These are phyloP conservation scores for Vaccinium myrtillus DNA, from an alignment of 148 eudicot genomes.

Conservation along the genomic window DNA sequence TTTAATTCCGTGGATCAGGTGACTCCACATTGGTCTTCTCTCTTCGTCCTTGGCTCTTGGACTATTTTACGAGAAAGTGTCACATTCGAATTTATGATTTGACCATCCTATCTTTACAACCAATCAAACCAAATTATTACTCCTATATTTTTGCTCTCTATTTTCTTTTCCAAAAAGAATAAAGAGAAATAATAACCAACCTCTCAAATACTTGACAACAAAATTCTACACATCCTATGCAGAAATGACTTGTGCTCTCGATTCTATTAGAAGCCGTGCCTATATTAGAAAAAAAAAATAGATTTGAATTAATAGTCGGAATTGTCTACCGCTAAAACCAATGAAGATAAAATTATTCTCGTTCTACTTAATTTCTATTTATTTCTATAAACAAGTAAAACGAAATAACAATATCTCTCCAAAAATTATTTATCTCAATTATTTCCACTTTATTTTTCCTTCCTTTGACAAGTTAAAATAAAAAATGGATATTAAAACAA, in stretches of 20 bases:
- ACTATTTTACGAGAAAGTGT: not conserved
- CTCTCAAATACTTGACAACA: too few relatives aligned
- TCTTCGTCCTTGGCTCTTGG: not conserved
- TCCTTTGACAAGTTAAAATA: not conserved
- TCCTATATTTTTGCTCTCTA: not conserved
- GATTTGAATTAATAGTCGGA: not conserved
- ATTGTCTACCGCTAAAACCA: not conserved
- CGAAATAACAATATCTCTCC: not conserved
- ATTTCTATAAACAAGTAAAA: not conserved
- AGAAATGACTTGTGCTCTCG: too few relatives aligned
- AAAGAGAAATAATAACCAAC: not conserved
- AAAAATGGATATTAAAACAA: not conserved
- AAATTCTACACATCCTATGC: too few relatives aligned
- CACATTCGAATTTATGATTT: not conserved
- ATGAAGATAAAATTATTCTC: not conserved
- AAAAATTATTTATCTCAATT: not conserved
- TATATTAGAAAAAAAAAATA: not conserved
- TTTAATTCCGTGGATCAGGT: not conserved
- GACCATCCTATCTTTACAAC: not conserved
- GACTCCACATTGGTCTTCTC: not conserved
- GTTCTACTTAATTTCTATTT: not conserved
- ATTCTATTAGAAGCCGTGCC: too few relatives aligned
- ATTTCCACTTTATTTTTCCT: not conserved
- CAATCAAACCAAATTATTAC: not conserved
- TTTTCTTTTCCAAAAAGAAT: not conserved